A percentile compares a stretch with the other conserved stretches of the same genome.
phyloP scores from a whole-genome alignment of 345 rosid genomes.

The Aquilaria sinensis region DNA sequence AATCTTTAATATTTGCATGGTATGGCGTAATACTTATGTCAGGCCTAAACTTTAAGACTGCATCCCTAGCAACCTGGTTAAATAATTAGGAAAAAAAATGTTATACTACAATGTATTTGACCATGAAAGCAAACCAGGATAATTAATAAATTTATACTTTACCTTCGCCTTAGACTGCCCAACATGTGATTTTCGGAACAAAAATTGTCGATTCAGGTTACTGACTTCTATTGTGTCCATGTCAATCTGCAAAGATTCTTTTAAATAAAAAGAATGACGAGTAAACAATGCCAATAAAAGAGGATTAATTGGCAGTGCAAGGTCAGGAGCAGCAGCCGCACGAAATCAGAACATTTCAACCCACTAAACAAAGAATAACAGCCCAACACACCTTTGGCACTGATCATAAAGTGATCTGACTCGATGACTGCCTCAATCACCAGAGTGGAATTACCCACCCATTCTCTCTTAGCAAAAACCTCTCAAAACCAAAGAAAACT shows the following conservation, averaged over 20 bases:
- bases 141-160: constrained; percentile 6
- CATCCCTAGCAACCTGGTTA: constrained; percentile 93
- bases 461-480: too few relatives aligned
- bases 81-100: constrained; percentile 8
- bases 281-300: too few relatives aligned
- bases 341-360: not conserved
- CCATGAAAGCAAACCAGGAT: constrained; percentile 1
- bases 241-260: constrained; percentile 61
- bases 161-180: constrained; percentile 99
- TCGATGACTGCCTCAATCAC: too few relatives aligned
- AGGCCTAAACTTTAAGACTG: constrained; percentile 91
- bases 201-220: constrained; percentile 92
- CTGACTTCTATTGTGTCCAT: constrained; percentile 99
- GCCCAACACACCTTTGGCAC: too few relatives aligned
- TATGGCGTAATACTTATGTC: constrained; percentile 69
- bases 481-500: too few relatives aligned
- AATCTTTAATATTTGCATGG: constrained; percentile 89
- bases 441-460: too few relatives aligned
- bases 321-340: not conserved
- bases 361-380: not conserved
- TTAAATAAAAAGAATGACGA: too few relatives aligned
- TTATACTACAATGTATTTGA: not conserved
- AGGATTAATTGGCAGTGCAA: too few relatives aligned
- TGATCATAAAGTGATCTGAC: too few relatives aligned
- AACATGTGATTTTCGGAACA: constrained; percentile 90